These are phyloP conservation scores for Russula lepida DNA, from an alignment of 768 basidiomycete genomes.

Conservation along the genomic window DNA sequence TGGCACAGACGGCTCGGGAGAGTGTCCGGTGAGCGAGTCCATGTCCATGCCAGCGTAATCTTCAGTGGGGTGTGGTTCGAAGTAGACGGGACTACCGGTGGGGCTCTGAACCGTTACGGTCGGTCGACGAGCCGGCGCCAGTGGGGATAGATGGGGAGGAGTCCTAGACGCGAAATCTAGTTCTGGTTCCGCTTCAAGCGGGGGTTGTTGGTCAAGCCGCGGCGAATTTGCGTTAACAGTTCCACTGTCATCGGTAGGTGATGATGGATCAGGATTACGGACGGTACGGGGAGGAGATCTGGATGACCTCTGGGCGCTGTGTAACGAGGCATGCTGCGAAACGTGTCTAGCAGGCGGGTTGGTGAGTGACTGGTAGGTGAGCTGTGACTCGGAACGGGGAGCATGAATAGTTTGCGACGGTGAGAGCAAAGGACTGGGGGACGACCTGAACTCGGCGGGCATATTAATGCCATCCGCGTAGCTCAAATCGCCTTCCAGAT, in stretches of 20 bases:
- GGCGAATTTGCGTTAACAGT: neutral
- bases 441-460: neutral
- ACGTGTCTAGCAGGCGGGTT: conserved; percentile 7
- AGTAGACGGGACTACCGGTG: conserved; percentile 8
- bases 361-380: conserved; percentile 17
- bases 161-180: neutral
- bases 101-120: conserved; percentile 18
- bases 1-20: conserved; percentile 8
- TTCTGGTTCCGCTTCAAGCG: neutral
- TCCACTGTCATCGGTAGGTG: conserved; percentile 6
- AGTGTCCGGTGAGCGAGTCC: neutral
- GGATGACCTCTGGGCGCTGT: conserved; percentile 3
- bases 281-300: conserved; percentile 18
- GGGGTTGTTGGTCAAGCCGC: neutral
- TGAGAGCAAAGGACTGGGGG: conserved; percentile 2
- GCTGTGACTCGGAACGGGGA: conserved; percentile 18
- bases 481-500: conserved; percentile 1
- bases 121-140: conserved; percentile 4
- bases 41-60: conserved; percentile 21
- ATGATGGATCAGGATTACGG: conserved; percentile 19
- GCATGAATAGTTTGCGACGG: conserved; percentile 10
- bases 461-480: conserved; percentile 15
- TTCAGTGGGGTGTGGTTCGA: conserved; percentile 7
- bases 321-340: conserved; percentile 16
- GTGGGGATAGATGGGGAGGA: neutral